These are phyloP conservation scores for Xylaria sp. DNA, from an alignment of 495 filamentous ascomycete genomes.

Conservation along the genomic window DNA sequence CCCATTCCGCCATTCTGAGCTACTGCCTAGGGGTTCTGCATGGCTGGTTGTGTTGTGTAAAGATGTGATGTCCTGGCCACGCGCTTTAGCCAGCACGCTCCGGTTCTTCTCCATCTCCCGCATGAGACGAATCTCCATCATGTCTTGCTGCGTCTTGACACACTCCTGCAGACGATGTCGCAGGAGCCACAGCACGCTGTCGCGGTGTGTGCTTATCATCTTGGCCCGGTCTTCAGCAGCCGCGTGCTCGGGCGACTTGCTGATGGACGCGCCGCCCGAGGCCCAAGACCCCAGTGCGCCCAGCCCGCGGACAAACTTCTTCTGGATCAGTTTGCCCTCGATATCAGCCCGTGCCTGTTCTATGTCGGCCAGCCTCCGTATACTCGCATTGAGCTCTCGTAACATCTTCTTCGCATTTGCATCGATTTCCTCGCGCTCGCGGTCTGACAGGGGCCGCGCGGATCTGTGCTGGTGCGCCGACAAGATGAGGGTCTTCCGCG, in stretches of 20 bases:
- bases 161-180: constrained; percentile 75
- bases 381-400: constrained; percentile 78
- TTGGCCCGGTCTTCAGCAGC: constrained; percentile 71
- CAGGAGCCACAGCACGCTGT: constrained; percentile 84
- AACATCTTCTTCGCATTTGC: constrained; percentile 82
- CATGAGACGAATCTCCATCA: constrained; percentile 89
- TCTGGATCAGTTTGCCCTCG: constrained; percentile 66
- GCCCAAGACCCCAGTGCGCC: constrained; percentile 77
- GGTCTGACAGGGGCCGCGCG: constrained; percentile 63
- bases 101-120: constrained; percentile 88
- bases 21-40: constrained; percentile 30
- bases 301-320: constrained; percentile 68
- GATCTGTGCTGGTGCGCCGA: constrained; percentile 42
- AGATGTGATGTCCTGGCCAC: constrained; percentile 38
- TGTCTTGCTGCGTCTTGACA: constrained; percentile 76
- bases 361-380: constrained; percentile 77
- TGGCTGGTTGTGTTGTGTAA: constrained; percentile 30
- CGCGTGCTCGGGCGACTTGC: constrained; percentile 66
- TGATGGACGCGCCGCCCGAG: constrained; percentile 55
- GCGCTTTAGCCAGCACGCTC: constrained; percentile 78
- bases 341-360: constrained; percentile 83
- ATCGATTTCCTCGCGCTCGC: constrained; percentile 81
- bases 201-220: constrained; percentile 68
- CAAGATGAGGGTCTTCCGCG: constrained; percentile 53
- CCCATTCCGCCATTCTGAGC: constrained; percentile 30